These are phyloP conservation scores for Suillus weaverae DNA, from an alignment of 768 basidiomycete genomes.

Conservation along the genomic window DNA sequence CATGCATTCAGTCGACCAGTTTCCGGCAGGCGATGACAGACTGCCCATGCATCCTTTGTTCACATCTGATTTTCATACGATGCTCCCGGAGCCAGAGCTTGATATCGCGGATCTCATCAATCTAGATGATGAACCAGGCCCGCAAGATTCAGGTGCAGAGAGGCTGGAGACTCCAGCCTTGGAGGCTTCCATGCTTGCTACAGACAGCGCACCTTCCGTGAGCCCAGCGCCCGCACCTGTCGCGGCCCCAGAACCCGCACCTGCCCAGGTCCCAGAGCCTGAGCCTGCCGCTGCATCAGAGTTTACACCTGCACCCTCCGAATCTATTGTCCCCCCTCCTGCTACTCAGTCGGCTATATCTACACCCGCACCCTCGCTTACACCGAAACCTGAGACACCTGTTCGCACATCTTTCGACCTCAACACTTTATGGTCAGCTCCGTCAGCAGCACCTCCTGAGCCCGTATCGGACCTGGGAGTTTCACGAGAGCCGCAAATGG, in stretches of 20 bases:
- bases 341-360: constrained; percentile 21
- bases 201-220: constrained; percentile 11
- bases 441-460: constrained; percentile 34
- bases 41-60: constrained; percentile 36
- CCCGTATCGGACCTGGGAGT: constrained; percentile 22
- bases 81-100: constrained; percentile 56
- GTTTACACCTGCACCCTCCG: constrained; percentile 35
- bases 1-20: constrained; percentile 27
- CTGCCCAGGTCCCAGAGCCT: constrained; percentile 27
- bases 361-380: constrained; percentile 23
- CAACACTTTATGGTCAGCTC: constrained; percentile 66
- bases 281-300: constrained; percentile 6
- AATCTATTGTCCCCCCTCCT: constrained; percentile 40
- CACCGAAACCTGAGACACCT: constrained; percentile 43
- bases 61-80: constrained; percentile 39
- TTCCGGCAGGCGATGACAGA: constrained; percentile 28
- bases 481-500: constrained; percentile 38
- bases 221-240: constrained; percentile 19
- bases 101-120: constrained; percentile 78
- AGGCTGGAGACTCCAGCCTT: constrained; percentile 18
- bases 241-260: constrained; percentile 22
- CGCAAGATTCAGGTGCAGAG: constrained; percentile 34
- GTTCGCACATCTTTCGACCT: constrained; percentile 66
- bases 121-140: constrained; percentile 60
- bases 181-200: constrained; percentile 14